Conservation (phyloP, 495 filamentous ascomycete genomes). For the Penicillium lagena region DNA sequence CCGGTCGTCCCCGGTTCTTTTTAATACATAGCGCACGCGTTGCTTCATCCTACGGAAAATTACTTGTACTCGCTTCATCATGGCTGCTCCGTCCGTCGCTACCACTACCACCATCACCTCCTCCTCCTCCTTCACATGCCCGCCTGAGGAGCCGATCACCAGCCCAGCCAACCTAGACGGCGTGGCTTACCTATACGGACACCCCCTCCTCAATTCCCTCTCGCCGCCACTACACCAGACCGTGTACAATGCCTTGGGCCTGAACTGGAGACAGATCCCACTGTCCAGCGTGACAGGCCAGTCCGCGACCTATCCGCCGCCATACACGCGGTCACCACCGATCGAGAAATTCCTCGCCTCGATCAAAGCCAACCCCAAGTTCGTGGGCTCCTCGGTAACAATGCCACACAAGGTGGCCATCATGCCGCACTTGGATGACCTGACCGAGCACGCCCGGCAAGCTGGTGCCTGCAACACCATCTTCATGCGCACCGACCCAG, state of each 20-base stretch:
- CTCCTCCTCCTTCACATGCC: conserved; percentile 8
- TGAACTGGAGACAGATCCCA: conserved; percentile 57
- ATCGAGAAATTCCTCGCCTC: conserved; percentile 46
- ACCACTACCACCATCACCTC: conserved; percentile 16
- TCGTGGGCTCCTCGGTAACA: conserved; percentile 62
- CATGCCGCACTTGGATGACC: conserved; percentile 58
- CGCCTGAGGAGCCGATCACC: conserved; percentile 32
- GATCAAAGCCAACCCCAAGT: conserved; percentile 40
- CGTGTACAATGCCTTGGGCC: conserved; percentile 50
- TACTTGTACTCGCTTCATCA: conserved; percentile 1
- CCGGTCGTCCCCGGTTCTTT: no score
- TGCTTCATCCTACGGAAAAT: no score
- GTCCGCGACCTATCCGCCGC: conserved; percentile 29
- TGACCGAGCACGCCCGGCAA: conserved; percentile 59
- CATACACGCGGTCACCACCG: conserved; percentile 30
- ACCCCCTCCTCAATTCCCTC: conserved; percentile 60
- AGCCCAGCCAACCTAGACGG: conserved; percentile 29
- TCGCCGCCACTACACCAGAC: conserved; percentile 64
- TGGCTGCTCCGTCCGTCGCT: neutral
- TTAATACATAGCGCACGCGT: no score
- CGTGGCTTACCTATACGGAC: conserved; percentile 42
- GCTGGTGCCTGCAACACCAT: conserved; percentile 73
- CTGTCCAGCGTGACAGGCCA: conserved; percentile 33
- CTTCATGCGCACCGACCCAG: conserved; percentile 45
- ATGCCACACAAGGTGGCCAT: conserved; percentile 73